Evolutionary conservation across 2,329 filamentous ascomycete genomes (phyloP).

Genomic region (Fusarium floridanum): DNA sequence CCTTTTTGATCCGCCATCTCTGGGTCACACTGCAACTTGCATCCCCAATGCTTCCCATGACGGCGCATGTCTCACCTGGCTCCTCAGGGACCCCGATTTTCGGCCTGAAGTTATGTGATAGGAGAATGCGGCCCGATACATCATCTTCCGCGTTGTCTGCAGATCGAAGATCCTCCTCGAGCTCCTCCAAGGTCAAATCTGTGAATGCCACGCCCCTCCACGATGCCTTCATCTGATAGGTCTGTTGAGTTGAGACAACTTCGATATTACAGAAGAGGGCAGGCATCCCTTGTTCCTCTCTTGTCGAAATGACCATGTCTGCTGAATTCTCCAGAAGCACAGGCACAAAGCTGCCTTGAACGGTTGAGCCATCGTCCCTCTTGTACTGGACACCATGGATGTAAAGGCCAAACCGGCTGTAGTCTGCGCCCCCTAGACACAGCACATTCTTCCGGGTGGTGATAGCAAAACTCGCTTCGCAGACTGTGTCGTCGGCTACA

Average conservation of each 20-base stretch:
- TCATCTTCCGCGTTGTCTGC: slow-evolving; percentile 1
- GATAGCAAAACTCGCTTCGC: slow-evolving; percentile 58
- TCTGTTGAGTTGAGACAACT: slow-evolving; percentile 39
- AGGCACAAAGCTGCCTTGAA: slow-evolving; percentile 67
- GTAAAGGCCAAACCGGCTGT: slow-evolving; percentile 70
- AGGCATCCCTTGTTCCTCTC: slow-evolving; percentile 73
- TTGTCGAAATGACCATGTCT: slow-evolving; percentile 66
- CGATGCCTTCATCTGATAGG: slow-evolving; percentile 21
- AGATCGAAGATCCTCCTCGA: slow-evolving; percentile 4
- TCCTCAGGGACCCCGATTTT: slow-evolving; percentile 13
- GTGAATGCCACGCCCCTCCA: slow-evolving; percentile 29
- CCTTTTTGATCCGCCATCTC: background rate
- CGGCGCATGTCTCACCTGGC: slow-evolving; percentile 12
- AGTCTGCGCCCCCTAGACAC: slow-evolving; percentile 72
- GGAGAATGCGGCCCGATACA: background rate
- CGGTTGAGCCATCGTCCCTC: slow-evolving; percentile 60
- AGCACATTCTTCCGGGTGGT: slow-evolving; percentile 65
- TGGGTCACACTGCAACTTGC: slow-evolving; percentile 17
- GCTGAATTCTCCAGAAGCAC: slow-evolving; percentile 64
- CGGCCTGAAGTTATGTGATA: slow-evolving; percentile 19
- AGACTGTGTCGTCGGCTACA: slow-evolving; percentile 62
- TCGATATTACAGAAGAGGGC: slow-evolving; percentile 68
- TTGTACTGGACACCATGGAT: slow-evolving; percentile 72
- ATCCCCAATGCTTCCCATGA: slow-evolving; percentile 8
- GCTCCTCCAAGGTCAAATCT: slow-evolving; percentile 15